A percentile compares a stretch with the other conserved stretches of the same genome.
These are phyloP conservation scores for Penicillium samsonianum DNA, from an alignment of 495 filamentous ascomycete genomes.

Conservation along the genomic window DNA sequence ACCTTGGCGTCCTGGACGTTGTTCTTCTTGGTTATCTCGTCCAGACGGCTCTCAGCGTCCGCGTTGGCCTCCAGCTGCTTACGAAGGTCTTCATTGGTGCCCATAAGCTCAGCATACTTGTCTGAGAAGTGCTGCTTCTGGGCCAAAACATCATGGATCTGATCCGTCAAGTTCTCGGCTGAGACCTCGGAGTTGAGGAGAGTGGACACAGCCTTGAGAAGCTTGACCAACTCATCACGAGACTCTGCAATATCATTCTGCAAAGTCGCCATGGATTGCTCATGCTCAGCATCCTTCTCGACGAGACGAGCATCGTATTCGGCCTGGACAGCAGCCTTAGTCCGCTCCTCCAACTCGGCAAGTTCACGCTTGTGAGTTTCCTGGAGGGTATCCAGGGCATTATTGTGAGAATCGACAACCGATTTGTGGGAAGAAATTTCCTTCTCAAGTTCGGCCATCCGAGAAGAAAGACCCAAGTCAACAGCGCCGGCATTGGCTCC, in stretches of 20 bases:
- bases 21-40: slow-evolving; percentile 40
- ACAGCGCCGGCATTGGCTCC: slow-evolving; percentile 37
- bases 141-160: slow-evolving; percentile 49
- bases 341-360: slow-evolving; percentile 46
- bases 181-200: slow-evolving; percentile 53
- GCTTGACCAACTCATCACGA: slow-evolving; percentile 65
- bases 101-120: slow-evolving; percentile 48
- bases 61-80: slow-evolving; percentile 56
- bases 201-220: slow-evolving; percentile 53
- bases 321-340: slow-evolving; percentile 42
- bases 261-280: slow-evolving; percentile 59
- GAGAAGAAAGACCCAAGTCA: slow-evolving; percentile 49
- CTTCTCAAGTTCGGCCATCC: slow-evolving; percentile 57
- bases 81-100: slow-evolving; percentile 43
- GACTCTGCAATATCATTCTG: slow-evolving; percentile 70
- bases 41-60: slow-evolving; percentile 43
- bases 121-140: slow-evolving; percentile 50
- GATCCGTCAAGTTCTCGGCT: slow-evolving; percentile 44
- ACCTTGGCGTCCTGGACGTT: slow-evolving; percentile 47
- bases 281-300: slow-evolving; percentile 56
- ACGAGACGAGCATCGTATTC: slow-evolving; percentile 48
- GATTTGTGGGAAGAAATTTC: slow-evolving; percentile 57
- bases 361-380: slow-evolving; percentile 56
- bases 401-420: slow-evolving; percentile 54
- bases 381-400: slow-evolving; percentile 53